Percentiles rank a stretch among this genome's conserved stretches.
These are phyloP conservation scores for Balakata baccata DNA, from an alignment of 345 rosid species.

Conservation along the genomic window DNA sequence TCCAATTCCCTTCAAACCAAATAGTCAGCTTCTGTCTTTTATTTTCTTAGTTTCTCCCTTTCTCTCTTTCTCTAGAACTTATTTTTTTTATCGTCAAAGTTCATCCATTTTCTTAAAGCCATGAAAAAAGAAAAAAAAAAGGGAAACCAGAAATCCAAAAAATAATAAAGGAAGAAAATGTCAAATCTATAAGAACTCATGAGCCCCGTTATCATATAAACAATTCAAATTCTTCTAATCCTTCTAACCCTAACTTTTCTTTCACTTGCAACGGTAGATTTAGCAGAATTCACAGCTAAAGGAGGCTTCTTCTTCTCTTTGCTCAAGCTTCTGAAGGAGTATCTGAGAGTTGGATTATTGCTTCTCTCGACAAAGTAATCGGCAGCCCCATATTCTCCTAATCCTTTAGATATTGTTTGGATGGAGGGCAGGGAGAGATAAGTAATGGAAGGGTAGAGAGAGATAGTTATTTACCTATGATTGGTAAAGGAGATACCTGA, in stretches of 20 bases:
- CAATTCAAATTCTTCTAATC: constrained; percentile 29
- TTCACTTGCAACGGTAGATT: constrained; percentile 24
- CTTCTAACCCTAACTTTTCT: constrained; percentile 29
- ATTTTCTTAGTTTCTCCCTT: no score
- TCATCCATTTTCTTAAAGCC: not conserved
- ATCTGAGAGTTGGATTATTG: constrained; percentile 44
- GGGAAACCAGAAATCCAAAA: not conserved
- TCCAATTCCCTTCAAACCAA: no score
- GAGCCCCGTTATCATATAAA: no score
- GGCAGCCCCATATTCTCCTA: constrained; percentile 49
- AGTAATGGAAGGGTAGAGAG: no score
- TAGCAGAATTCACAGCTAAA: constrained; percentile 31
- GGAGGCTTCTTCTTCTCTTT: constrained; percentile 77
- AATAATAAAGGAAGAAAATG: no score
- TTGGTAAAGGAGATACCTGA: no score
- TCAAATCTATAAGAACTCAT: not conserved
- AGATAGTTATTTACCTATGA: no score
- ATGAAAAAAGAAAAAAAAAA: not conserved
- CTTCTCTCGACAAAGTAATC: constrained; percentile 44
- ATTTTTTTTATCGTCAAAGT: constrained; percentile 1
- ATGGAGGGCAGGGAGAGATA: no score
- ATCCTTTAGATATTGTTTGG: no score
- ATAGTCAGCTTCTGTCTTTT: no score
- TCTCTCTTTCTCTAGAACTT: no score
- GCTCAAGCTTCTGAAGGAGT: constrained; percentile 67